Conservation (phyloP, 257 asterid species). For the Fraxinus americana region DNA sequence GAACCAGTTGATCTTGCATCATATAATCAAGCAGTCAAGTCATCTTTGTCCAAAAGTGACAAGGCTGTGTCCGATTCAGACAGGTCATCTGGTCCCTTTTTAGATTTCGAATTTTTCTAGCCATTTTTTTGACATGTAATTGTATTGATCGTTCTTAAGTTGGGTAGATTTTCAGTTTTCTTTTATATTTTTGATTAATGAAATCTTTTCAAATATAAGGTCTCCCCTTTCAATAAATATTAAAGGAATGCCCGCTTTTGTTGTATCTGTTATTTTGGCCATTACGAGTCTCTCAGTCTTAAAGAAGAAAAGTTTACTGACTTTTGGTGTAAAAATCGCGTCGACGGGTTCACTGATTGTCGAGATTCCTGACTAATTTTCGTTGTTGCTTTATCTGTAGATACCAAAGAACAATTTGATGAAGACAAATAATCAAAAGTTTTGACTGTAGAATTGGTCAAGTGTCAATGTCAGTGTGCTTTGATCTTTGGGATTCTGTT, state of each 20-base stretch:
- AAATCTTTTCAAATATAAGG: slow-evolving; percentile 12
- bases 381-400: slow-evolving; percentile 37
- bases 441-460: slow-evolving; percentile 31
- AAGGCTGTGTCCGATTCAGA: slow-evolving; percentile 57
- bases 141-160: slow-evolving; percentile 26
- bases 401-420: slow-evolving; percentile 39
- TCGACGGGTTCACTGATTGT: slow-evolving; percentile 26
- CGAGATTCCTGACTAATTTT: slow-evolving; percentile 27
- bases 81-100: slow-evolving; percentile 74
- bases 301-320: slow-evolving; percentile 26
- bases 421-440: slow-evolving; percentile 40
- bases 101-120: slow-evolving; percentile 87
- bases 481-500: slow-evolving; percentile 34
- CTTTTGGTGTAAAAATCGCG: not conserved
- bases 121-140: slow-evolving; percentile 21
- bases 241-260: not conserved
- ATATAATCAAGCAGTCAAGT: slow-evolving; percentile 42
- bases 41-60: slow-evolving; percentile 45
- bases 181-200: slow-evolving; percentile 33
- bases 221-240: not conserved
- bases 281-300: slow-evolving; percentile 29
- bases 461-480: slow-evolving; percentile 41
- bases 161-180: slow-evolving; percentile 6
- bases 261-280: slow-evolving; percentile 22
- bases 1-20: slow-evolving; percentile 60